Evolutionary conservation across 164 flowering plant species (phyloP).

Genomic region (Tetrastigma voinierianum): DNA sequence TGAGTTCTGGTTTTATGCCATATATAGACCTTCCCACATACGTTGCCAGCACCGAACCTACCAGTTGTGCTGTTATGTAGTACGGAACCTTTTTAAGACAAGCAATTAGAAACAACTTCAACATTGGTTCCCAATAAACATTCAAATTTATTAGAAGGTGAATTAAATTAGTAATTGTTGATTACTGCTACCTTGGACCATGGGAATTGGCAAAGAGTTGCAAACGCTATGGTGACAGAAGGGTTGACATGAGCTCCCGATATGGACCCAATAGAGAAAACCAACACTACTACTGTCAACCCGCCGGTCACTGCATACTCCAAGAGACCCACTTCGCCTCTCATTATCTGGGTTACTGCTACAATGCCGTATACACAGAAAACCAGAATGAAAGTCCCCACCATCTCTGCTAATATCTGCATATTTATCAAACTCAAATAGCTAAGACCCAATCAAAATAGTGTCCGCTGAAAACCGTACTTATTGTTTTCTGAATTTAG

Average conservation of each 20-base stretch:
- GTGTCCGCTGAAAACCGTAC: too few species aligned
- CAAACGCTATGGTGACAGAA: conserved; percentile 68
- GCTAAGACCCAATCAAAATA: too few species aligned
- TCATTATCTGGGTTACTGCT: conserved; percentile 39
- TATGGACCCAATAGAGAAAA: conserved; percentile 63
- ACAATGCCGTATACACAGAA: conserved; percentile 60
- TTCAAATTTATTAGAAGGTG: neutral
- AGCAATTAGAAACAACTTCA: neutral
- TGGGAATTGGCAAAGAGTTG: conserved; percentile 58
- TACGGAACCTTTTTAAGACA: conserved; percentile 51
- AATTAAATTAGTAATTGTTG: too few species aligned
- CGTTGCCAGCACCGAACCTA: conserved; percentile 62
- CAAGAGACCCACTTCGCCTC: conserved; percentile 51
- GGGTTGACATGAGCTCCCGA: conserved; percentile 92
- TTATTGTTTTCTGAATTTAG: too few species aligned
- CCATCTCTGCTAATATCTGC: conserved; percentile 71
- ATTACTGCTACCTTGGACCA: conserved; percentile 54
- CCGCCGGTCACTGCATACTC: conserved; percentile 76
- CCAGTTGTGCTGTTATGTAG: conserved; percentile 59
- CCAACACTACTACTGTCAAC: conserved; percentile 43
- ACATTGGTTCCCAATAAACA: neutral
- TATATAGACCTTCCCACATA: conserved; percentile 48
- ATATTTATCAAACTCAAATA: neutral
- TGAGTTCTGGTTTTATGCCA: conserved; percentile 42
- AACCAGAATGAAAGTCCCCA: conserved; percentile 74